Conservation (phyloP, 495 filamentous ascomycete species). For the Extremus antarcticus region DNA sequence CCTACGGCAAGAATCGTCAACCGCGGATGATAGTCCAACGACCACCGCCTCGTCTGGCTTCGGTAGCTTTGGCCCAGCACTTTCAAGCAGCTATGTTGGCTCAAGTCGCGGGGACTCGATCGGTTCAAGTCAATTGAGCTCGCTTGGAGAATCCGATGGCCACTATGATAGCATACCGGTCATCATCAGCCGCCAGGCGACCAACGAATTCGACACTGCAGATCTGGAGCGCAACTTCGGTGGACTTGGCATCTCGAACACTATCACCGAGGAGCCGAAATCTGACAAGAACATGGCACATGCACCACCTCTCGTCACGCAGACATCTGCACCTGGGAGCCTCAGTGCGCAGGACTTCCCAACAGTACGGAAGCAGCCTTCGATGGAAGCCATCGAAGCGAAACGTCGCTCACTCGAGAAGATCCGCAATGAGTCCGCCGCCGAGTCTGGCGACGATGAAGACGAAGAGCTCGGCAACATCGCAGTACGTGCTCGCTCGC, state of each 20-base stretch:
- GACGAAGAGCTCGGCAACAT: slow-evolving; percentile 69
- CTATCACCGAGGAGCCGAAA: slow-evolving; percentile 12
- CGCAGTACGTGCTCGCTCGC: slow-evolving; percentile 42
- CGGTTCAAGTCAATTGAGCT: slow-evolving; percentile 48
- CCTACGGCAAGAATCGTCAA: slow-evolving; percentile 48
- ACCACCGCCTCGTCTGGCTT: slow-evolving; percentile 54
- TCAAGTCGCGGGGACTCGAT: slow-evolving; percentile 79
- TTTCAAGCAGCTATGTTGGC: slow-evolving; percentile 61
- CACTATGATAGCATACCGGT: slow-evolving; percentile 66
- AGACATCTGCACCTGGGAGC: slow-evolving; percentile 56
- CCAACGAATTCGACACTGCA: slow-evolving; percentile 56
- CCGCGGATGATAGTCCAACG: slow-evolving; percentile 70
- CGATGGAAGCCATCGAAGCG: slow-evolving; percentile 64
- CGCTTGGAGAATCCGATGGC: slow-evolving; percentile 75
- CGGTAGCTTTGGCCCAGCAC: slow-evolving; percentile 49
- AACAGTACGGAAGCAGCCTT: slow-evolving; percentile 54
- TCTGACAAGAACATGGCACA: slow-evolving; percentile 24
- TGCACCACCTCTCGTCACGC: slow-evolving; percentile 44
- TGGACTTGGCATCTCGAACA: slow-evolving; percentile 50
- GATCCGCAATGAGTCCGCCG: slow-evolving; percentile 62
- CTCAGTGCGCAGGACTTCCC: slow-evolving; percentile 37
- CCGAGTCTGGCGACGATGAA: slow-evolving; percentile 87
- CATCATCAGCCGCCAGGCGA: slow-evolving; percentile 55
- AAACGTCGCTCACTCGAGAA: slow-evolving; percentile 69
- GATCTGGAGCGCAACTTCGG: slow-evolving; percentile 38